A percentile compares a stretch with the other conserved stretches of the same genome.
Conservation (phyloP, 345 rosid species). For the Boechera stricta region DNA sequence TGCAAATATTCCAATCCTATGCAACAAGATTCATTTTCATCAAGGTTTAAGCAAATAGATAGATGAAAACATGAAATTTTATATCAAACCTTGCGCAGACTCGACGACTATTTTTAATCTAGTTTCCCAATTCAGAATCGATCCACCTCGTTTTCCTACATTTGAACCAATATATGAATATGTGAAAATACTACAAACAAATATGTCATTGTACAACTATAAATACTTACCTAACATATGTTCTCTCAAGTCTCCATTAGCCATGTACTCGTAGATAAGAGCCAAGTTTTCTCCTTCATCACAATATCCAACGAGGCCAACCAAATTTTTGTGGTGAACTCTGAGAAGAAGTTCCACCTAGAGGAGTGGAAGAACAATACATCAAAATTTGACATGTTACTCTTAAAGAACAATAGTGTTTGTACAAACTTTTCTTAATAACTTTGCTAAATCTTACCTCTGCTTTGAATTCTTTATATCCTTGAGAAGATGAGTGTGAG, state of each 20-base stretch:
- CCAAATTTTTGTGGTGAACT: conserved; percentile 56
- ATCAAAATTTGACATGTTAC: not conserved
- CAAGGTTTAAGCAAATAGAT: not conserved
- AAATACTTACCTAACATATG: conserved; percentile 42
- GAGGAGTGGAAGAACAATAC: not conserved
- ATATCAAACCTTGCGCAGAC: conserved; percentile 53
- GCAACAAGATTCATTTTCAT: not conserved
- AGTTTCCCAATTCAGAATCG: conserved; percentile 50
- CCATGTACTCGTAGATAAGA: conserved; percentile 58
- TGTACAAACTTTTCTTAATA: not conserved
- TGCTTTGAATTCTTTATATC: conserved; percentile 54
- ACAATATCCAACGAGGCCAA: conserved; percentile 51
- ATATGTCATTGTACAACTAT: not conserved
- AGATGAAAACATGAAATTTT: not conserved
- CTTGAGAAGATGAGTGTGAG: conserved; percentile 53
- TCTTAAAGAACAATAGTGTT: not conserved
- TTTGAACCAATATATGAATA: conserved; percentile 2
- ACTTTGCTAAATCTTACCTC: conserved; percentile 43
- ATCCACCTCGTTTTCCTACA: conserved; percentile 37
- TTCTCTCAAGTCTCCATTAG: conserved; percentile 43
- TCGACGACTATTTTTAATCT: conserved; percentile 56
- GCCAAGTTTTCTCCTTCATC: conserved; percentile 49
- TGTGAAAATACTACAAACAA: conserved; percentile 4
- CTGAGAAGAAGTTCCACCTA: conserved; percentile 54
- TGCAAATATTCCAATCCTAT: conserved; percentile 59